A percentile compares a stretch with the other conserved stretches of the same genome.
Evolutionary conservation across 192 early-diverging fungal genomes (phyloP).

Genomic region (Coemansia erecta): DNA sequence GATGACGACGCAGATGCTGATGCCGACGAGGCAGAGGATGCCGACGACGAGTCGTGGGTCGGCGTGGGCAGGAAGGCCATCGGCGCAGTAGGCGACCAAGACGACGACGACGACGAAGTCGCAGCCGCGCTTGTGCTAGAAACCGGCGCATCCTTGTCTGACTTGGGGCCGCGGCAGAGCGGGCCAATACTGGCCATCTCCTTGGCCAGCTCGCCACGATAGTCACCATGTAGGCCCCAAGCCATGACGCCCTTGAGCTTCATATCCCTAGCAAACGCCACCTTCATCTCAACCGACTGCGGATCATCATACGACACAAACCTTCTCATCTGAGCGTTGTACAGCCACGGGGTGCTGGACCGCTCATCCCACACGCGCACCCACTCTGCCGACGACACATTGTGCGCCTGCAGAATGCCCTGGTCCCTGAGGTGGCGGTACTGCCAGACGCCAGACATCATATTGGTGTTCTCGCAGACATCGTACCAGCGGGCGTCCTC

Average conservation of each 20-base stretch:
- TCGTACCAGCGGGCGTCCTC: slow-evolving; percentile 52
- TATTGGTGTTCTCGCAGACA: slow-evolving; percentile 41
- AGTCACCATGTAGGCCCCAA: slow-evolving; percentile 53
- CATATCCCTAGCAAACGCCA: slow-evolving; percentile 53
- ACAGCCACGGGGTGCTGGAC: slow-evolving; percentile 58
- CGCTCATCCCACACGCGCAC: slow-evolving; percentile 55
- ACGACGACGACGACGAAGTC: not conserved
- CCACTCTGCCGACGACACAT: slow-evolving; percentile 57
- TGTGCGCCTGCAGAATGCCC: slow-evolving; percentile 47
- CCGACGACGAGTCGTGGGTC: not conserved
- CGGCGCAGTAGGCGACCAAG: slow-evolving; percentile 6
- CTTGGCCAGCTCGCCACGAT: slow-evolving; percentile 58
- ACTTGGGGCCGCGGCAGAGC: slow-evolving; percentile 33
- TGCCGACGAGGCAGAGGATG: slow-evolving; percentile 17
- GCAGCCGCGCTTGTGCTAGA: not conserved
- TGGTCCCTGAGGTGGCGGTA: slow-evolving; percentile 59
- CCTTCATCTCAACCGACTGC: slow-evolving; percentile 62
- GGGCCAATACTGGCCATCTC: slow-evolving; percentile 27
- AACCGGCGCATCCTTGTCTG: slow-evolving; percentile 17
- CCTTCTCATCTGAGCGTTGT: slow-evolving; percentile 57
- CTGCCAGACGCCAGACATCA: slow-evolving; percentile 62
- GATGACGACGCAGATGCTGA: not conserved
- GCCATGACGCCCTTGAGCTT: slow-evolving; percentile 67
- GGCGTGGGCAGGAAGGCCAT: slow-evolving; percentile 4
- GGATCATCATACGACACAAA: slow-evolving; percentile 81